Evolutionary conservation across 2,329 filamentous ascomycete genomes (phyloP).

Genomic region (Diaporthe velutina): DNA sequence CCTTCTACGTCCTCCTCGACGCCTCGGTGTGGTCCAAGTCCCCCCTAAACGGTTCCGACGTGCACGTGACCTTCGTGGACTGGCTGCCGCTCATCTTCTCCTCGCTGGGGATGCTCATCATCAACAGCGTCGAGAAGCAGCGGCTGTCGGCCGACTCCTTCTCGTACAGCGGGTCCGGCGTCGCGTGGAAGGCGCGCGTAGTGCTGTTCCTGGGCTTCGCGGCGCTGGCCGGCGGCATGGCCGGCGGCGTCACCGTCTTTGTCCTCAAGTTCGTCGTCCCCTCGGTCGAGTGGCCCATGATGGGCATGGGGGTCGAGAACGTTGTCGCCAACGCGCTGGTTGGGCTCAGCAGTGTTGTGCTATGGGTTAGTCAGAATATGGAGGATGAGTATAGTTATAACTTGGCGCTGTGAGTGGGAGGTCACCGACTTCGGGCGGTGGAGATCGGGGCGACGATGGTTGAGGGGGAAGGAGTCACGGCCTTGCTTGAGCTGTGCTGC

Average conservation of each 20-base stretch:
- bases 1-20: conserved; percentile 78
- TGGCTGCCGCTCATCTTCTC: conserved; percentile 78
- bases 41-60: conserved; percentile 68
- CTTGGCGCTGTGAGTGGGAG: conserved; percentile 64
- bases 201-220: conserved; percentile 78
- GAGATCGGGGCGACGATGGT: background rate
- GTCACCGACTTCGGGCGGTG: too few species aligned
- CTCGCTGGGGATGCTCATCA: conserved; percentile 77
- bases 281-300: conserved; percentile 68
- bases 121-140: conserved; percentile 78
- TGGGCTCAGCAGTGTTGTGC: conserved; percentile 72
- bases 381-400: conserved; percentile 80
- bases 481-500: background rate
- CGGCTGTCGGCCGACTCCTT: conserved; percentile 74
- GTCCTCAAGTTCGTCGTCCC: conserved; percentile 75
- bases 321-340: conserved; percentile 75
- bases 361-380: conserved; percentile 80
- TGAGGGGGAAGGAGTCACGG: background rate
- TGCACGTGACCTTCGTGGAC: conserved; percentile 77
- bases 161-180: conserved; percentile 71
- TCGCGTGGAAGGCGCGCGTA: conserved; percentile 77
- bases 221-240: conserved; percentile 75
- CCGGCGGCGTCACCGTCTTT: conserved; percentile 76
- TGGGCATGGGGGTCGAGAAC: conserved; percentile 76
- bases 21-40: conserved; percentile 76